A percentile compares a stretch with the other conserved stretches of the same genome.
Conservation (phyloP, 441 rosid genomes). For the Corymbia citriodora region DNA sequence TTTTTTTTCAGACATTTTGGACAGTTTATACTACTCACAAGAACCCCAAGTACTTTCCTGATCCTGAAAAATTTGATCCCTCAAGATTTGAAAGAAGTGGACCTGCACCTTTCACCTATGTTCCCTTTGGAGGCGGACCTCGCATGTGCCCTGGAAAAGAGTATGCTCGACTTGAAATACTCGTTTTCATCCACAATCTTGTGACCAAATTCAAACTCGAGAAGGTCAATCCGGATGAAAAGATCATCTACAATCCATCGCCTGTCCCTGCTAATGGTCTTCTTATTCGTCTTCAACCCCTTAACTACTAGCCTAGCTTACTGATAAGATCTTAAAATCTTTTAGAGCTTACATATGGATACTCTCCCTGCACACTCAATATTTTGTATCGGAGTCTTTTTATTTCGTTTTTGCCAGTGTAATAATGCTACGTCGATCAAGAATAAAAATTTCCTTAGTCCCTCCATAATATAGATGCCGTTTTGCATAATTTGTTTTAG, state of each 20-base stretch:
- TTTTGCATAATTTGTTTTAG: background rate
- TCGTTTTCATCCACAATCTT: background rate
- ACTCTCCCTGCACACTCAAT: background rate
- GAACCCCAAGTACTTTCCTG: background rate
- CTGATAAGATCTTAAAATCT: background rate
- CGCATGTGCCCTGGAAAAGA: background rate
- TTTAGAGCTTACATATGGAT: background rate
- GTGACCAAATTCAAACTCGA: background rate
- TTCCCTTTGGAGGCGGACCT: background rate
- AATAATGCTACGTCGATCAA: background rate
- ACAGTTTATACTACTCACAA: background rate
- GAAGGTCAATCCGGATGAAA: background rate
- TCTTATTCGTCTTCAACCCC: background rate
- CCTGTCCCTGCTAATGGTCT: background rate
- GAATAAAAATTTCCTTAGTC: background rate
- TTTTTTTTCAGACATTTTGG: background rate
- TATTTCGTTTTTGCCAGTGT: no score
- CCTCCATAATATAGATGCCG: background rate
- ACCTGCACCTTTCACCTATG: background rate
- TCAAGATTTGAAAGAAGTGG: background rate
- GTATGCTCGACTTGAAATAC: background rate
- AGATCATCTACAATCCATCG: background rate
- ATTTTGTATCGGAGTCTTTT: background rate
- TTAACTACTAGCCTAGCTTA: background rate
- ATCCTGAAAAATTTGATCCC: background rate